A percentile compares a stretch with the other conserved stretches of the same genome.
Evolutionary conservation across 148 eudicot species (phyloP).

Genomic region (Camellia sinensis): DNA sequence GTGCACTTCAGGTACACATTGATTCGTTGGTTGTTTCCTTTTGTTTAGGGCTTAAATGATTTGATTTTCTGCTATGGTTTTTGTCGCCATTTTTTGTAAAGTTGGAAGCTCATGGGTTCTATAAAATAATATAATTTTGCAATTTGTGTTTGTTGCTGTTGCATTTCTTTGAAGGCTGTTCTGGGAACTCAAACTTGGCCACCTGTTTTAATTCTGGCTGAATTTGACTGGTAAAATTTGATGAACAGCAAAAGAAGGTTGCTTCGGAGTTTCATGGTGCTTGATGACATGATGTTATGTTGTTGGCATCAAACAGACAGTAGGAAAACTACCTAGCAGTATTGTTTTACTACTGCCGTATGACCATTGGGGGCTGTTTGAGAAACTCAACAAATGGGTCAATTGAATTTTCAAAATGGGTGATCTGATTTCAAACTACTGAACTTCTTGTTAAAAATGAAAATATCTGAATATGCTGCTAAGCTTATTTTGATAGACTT

Average conservation of each 20-base stretch:
- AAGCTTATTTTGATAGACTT: neutral
- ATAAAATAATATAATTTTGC: neutral
- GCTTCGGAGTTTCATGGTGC: neutral
- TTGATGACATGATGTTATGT: neutral
- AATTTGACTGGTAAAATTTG: neutral
- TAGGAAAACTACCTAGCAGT: neutral
- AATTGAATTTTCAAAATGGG: no score
- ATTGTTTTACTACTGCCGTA: neutral
- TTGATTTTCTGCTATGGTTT: neutral
- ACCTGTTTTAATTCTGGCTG: neutral
- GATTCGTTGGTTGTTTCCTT: neutral
- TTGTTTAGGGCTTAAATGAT: neutral
- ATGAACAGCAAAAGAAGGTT: neutral
- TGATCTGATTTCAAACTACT: neutral
- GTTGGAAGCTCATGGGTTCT: neutral
- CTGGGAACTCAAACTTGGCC: neutral
- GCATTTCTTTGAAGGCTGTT: neutral
- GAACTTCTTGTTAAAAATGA: neutral
- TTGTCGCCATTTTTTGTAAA: neutral
- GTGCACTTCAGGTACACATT: constrained; percentile 78
- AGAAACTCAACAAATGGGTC: neutral
- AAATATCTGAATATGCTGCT: neutral
- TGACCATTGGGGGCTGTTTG: neutral
- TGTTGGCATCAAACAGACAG: neutral
- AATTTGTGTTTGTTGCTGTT: neutral